These are phyloP conservation scores for Neofusicoccum ribis DNA, from an alignment of 2,329 filamentous ascomycete species.

Conservation along the genomic window DNA sequence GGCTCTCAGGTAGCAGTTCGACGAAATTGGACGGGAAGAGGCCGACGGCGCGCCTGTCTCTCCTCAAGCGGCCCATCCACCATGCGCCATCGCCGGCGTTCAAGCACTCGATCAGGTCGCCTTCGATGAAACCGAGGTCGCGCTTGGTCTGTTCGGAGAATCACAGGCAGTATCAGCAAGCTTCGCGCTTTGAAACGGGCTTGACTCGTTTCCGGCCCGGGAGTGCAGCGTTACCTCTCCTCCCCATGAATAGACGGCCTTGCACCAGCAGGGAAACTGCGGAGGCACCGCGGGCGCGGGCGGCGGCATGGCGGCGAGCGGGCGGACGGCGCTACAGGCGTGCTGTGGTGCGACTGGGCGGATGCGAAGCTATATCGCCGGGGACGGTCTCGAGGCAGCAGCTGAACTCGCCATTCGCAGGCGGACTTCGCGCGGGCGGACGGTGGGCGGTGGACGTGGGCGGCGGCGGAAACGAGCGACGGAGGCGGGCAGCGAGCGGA, in stretches of 20 bases:
- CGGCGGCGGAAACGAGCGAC: neutral
- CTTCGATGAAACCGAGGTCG: slow-evolving; percentile 95
- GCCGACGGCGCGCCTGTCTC: slow-evolving; percentile 87
- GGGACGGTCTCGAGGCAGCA: neutral
- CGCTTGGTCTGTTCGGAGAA: slow-evolving; percentile 65
- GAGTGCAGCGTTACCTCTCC: slow-evolving; percentile 59
- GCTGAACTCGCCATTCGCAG: slow-evolving; percentile 7
- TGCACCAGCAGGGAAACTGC: slow-evolving; percentile 87
- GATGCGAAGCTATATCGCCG: slow-evolving; percentile 6
- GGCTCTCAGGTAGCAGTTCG: slow-evolving; percentile 80
- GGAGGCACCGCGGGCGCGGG: slow-evolving; percentile 61
- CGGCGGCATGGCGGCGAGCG: slow-evolving; percentile 43
- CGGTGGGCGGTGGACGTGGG: neutral
- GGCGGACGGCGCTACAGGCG: neutral
- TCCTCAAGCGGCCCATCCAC: slow-evolving; percentile 92
- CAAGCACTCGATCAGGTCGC: slow-evolving; percentile 95
- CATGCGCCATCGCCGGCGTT: slow-evolving; percentile 97
- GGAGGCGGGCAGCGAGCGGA: slow-evolving; percentile 2
- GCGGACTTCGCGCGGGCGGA: neutral
- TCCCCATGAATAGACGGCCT: slow-evolving; percentile 90
- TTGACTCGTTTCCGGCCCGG: neutral
- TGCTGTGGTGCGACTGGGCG: neutral
- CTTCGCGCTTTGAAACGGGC: slow-evolving; percentile 10
- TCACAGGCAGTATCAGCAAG: slow-evolving; percentile 26
- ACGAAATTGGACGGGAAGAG: slow-evolving; percentile 98